Evolutionary conservation across 345 rosid genomes (phyloP).

Genomic region (Draba incana): DNA sequence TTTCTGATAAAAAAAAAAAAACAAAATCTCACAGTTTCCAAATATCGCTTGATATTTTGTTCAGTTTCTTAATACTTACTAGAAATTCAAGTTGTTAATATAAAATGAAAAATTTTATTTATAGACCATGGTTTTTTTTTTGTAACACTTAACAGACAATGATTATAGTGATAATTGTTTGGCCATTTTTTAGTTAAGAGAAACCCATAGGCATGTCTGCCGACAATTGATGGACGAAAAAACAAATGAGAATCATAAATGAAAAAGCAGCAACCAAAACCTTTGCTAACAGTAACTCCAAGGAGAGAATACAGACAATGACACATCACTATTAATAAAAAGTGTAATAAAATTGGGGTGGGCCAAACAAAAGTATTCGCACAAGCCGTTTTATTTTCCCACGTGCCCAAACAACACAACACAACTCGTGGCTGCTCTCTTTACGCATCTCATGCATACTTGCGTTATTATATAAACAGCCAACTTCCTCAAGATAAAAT

Average conservation of each 20-base stretch:
- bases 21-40: no score
- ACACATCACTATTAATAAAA: not conserved
- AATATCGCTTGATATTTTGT: not conserved
- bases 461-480: slow-evolving; percentile 38
- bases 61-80: not conserved
- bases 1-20: no score
- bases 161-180: no score
- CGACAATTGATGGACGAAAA: no score
- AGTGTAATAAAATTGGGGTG: slow-evolving; percentile 19
- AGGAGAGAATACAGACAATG: not conserved
- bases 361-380: slow-evolving; percentile 26
- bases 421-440: slow-evolving; percentile 7
- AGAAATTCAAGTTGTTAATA: not conserved
- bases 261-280: slow-evolving; percentile 20
- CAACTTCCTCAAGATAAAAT: slow-evolving; percentile 28
- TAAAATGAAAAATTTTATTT: not conserved
- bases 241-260: not conserved
- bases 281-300: slow-evolving; percentile 4
- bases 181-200: no score
- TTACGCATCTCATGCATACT: slow-evolving; percentile 35
- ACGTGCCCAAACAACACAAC: slow-evolving; percentile 25
- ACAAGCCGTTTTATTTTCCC: slow-evolving; percentile 24
- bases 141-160: no score
- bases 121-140: not conserved
- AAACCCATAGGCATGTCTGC: no score